Evolutionary conservation across 192 early-diverging fungal genomes (phyloP), one percentile per base, ranked within the genome.

Genomic region (Gigaspora rosea): DNA sequence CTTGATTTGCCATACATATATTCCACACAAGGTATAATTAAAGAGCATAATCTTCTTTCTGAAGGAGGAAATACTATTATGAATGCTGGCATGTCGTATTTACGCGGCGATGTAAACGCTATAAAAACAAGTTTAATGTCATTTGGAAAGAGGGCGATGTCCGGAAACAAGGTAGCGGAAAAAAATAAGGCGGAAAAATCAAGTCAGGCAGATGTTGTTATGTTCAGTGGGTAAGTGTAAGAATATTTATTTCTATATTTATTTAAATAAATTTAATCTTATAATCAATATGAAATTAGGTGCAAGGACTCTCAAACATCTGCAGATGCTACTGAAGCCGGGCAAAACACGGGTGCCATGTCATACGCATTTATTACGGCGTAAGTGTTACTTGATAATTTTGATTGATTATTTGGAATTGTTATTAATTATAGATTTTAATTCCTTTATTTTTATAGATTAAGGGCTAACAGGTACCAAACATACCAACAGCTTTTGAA

Each of bases 251-350:
- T 52, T 35, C 9, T 35, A 16, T 27, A 35, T 35, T 16, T 70
- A 12, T 65, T 52, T 68, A 47, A 47, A 16, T 66, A 67, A 4
- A 50, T 54, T 33, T 56, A 56, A 56, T 56, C 52, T 13, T 15
- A 56, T 18, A 12, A 56, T 1, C 12, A 56, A 18, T 56, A 56
- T 56, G 18, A 56, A 56, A 49, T 54, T 75, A 88, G 87, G 36
- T 95, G 93, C 78, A 92, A 91, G 70, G 94, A 95, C 75, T 85
- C 86, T 67, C 92, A 95, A 79, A 95, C 94, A n/a, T 93, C 92
- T 22, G 92, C 92, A 10, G 93, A 95, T 83, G 84, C 92, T 36
- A 84, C 87, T 57, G 85, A 90, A 22, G 85, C 84, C 27, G 87
- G 84, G 49, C 76, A 80, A 11, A 87, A 88, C 78, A 93, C 91